Evolutionary conservation across 2,329 filamentous ascomycete genomes (phyloP).

Genomic region (Tympanopsis confertula): DNA sequence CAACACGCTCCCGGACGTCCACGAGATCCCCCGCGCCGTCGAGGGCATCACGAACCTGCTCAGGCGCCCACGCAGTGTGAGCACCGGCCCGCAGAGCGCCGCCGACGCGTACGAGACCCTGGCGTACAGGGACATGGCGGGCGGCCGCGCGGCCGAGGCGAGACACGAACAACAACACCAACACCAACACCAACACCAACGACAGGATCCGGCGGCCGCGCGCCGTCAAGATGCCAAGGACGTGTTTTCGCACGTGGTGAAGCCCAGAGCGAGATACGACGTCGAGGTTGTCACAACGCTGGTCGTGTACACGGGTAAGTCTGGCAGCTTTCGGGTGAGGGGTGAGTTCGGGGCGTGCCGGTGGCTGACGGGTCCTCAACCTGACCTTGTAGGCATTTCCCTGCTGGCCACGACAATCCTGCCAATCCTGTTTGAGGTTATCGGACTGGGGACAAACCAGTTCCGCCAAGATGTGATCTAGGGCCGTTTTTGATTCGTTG

Average conservation of each 20-base stretch:
- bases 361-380: constrained; percentile 2
- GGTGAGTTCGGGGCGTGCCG: constrained; percentile 4
- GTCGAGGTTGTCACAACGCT: constrained; percentile 98
- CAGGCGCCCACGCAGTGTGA: constrained; percentile 66
- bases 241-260: constrained; percentile 74
- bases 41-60: constrained; percentile 67
- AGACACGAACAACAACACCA: constrained; percentile 41
- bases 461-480: no score
- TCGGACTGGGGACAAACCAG: constrained; percentile 11
- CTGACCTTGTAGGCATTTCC: constrained; percentile 52
- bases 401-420: constrained; percentile 70
- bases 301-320: constrained; percentile 80
- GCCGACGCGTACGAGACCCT: constrained; percentile 93
- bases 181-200: constrained; percentile 32
- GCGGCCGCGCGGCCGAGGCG: constrained; percentile 24
- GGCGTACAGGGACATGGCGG: constrained; percentile 66
- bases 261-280: constrained; percentile 85
- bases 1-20: constrained; percentile 81
- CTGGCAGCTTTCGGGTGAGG: neutral
- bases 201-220: constrained; percentile 28
- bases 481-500: no score
- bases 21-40: constrained; percentile 72
- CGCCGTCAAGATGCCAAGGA: constrained; percentile 52
- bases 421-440: constrained; percentile 58
- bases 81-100: constrained; percentile 85